Evolutionary conservation across 768 basidiomycete species (phyloP), one percentile per base, ranked within the genome.

Genomic region (Boletus rubescentipes): DNA sequence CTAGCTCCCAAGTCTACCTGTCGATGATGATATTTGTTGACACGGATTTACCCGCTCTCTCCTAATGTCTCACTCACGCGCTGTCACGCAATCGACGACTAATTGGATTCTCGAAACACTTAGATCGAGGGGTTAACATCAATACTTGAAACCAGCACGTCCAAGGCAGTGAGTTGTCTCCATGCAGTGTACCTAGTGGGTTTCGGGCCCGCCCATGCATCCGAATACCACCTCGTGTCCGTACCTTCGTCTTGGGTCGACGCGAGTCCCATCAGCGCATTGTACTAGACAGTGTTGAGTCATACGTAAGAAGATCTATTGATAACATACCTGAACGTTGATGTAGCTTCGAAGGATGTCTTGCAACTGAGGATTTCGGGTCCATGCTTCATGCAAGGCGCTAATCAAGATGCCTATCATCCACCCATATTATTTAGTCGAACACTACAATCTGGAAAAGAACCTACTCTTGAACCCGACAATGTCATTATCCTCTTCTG

Each of bases 391-490:
- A 46, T 69, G 67, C 16, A 83, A 64, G 4, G 74, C 79, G 26
- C 79, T 76, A 50, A 83, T 75, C 59, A 78, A 73, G 39, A 81
- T 63, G 9, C 74, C 73, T 77, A 45, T 29, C 44, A 9, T 16
- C 15, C 45, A n/a, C n/a, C n/a, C n/a, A n/a, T n/a, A n/a, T n/a
- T n/a, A n/a, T n/a, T n/a, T n/a, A n/a, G n/a, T n/a, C n/a, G n/a
- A n/a, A n/a, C n/a, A n/a, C n/a, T n/a, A n/a, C n/a, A n/a, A n/a
- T n/a, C n/a, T n/a, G n/a, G n/a, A n/a, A n/a, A n/a, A 11, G 3
- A 15, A 58, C 62, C 16, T 12, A 77, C 81, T 75, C 71, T 82
- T 83, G 67, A 82, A 82, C 8, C 79, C 79, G 26, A 79, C 75
- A 6, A 67, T 72, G 52, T 82, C 79, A 50, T 79, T 75, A 51